These are phyloP conservation scores for Boechera stricta DNA, from an alignment of 345 rosid species.

Conservation along the genomic window DNA sequence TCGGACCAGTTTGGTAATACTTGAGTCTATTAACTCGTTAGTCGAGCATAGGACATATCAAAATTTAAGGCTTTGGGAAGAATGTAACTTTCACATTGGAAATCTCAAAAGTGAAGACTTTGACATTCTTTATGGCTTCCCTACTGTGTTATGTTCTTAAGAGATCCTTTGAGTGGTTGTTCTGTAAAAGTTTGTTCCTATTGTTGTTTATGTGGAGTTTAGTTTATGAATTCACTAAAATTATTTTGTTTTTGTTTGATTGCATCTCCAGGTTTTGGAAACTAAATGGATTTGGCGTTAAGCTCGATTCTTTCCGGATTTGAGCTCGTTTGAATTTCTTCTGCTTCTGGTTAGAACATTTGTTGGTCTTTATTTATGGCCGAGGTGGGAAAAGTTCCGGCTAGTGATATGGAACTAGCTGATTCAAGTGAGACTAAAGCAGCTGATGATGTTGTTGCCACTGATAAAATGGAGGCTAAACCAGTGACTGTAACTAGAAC, in stretches of 20 bases:
- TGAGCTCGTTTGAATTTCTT: slow-evolving; percentile 31
- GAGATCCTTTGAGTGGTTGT: background rate
- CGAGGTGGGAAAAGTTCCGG: slow-evolving; percentile 19
- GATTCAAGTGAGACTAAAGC: slow-evolving; percentile 49
- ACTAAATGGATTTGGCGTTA: background rate
- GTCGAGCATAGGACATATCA: background rate
- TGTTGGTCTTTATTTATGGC: slow-evolving; percentile 41
- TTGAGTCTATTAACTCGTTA: background rate
- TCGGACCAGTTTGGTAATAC: background rate
- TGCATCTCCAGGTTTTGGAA: slow-evolving; percentile 27
- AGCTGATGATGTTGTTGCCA: slow-evolving; percentile 46
- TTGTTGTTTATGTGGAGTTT: background rate
- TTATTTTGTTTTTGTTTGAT: background rate
- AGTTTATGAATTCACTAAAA: background rate
- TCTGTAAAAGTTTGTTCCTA: background rate
- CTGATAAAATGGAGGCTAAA: slow-evolving; percentile 47
- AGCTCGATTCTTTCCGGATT: slow-evolving; percentile 4
- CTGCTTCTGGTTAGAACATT: no score
- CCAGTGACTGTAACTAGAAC: slow-evolving; percentile 40
- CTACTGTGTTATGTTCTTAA: background rate
- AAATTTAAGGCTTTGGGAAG: background rate
- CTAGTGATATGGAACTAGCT: slow-evolving; percentile 45
- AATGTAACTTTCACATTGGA: background rate
- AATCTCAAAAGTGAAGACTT: background rate
- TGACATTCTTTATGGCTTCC: background rate